phyloP scores from a whole-genome alignment of 345 rosid species.

The Psidium guajava region DNA sequence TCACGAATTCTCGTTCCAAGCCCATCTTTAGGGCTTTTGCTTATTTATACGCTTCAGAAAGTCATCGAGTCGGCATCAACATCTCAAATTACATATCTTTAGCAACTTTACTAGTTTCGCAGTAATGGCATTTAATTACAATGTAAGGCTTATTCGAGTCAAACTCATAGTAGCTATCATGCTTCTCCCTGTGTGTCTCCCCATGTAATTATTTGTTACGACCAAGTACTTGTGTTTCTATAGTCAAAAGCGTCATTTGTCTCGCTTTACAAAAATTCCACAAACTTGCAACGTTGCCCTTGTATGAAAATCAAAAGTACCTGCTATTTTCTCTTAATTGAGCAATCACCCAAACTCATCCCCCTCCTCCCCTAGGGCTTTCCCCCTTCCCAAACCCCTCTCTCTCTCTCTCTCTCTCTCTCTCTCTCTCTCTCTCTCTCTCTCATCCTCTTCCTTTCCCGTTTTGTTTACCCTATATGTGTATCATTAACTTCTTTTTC shows the following conservation, averaged over 20 bases:
- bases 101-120: neutral
- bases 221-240: neutral
- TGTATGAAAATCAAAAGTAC: neutral
- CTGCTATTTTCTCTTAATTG: neutral
- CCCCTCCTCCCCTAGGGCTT: too few species aligned
- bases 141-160: neutral
- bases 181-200: neutral
- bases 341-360: neutral
- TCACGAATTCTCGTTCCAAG: neutral
- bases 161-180: neutral
- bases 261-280: neutral
- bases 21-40: neutral
- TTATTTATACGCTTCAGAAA: too few species aligned
- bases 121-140: neutral
- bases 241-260: neutral
- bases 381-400: too few species aligned
- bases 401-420: too few species aligned
- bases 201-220: neutral
- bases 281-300: neutral
- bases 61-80: too few species aligned
- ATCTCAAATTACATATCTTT: too few species aligned
- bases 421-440: too few species aligned
- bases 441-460: too few species aligned
- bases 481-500: too few species aligned
- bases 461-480: too few species aligned